These are phyloP conservation scores for Phytopythium montanum DNA, from an alignment of 352 stramenopile species.

Conservation along the genomic window DNA sequence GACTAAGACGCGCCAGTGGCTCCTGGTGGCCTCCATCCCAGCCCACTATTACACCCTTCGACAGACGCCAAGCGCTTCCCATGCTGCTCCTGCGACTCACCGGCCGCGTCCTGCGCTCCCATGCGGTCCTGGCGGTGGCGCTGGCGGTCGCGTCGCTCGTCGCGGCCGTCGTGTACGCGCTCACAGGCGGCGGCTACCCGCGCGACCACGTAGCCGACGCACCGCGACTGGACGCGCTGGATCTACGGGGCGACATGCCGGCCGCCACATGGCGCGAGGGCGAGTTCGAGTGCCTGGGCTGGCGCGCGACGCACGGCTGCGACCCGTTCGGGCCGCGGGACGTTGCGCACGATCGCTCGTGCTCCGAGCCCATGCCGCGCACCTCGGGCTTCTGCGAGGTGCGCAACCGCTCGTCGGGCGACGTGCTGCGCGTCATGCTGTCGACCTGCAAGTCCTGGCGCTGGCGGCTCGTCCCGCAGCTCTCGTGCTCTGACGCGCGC, in stretches of 20 bases:
- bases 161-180: constrained; percentile 53
- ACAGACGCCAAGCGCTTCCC: no score
- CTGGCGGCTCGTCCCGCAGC: constrained; percentile 40
- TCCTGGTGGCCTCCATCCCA: no score
- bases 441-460: constrained; percentile 70
- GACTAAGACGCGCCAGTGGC: no score
- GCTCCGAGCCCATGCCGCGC: constrained; percentile 38
- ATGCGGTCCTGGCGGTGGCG: constrained; percentile 35
- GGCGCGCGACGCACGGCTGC: constrained; percentile 59
- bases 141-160: constrained; percentile 35
- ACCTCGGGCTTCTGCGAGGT: constrained; percentile 70
- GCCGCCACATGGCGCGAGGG: constrained; percentile 38
- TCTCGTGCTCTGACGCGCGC: constrained; percentile 60
- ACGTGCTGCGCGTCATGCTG: constrained; percentile 57
- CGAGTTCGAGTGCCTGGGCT: constrained; percentile 76
- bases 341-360: constrained; percentile 30
- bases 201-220: constrained; percentile 31
- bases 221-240: constrained; percentile 38
- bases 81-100: no score
- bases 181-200: constrained; percentile 44
- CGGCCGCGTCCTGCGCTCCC: constrained; percentile 30
- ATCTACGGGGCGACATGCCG: constrained; percentile 33
- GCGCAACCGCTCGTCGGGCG: constrained; percentile 55
- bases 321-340: constrained; percentile 57
- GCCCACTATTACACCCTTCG: no score